Percentiles rank a stretch among this genome's conserved stretches.
Conservation (phyloP, 2,329 filamentous ascomycete species). For the Aspergillus pseudonomiae region DNA sequence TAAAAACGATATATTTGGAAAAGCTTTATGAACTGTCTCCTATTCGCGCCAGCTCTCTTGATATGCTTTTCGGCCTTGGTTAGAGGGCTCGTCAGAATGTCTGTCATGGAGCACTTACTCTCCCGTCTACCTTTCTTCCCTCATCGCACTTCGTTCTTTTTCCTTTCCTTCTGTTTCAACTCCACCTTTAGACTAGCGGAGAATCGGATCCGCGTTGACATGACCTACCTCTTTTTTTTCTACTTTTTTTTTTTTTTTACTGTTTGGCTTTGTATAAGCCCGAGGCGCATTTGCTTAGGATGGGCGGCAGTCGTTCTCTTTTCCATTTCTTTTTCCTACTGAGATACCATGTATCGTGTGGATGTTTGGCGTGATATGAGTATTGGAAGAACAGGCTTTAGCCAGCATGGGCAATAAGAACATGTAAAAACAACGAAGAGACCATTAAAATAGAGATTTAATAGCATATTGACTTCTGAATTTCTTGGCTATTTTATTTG, state of each 20-base stretch:
- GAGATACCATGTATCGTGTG: constrained; percentile 7
- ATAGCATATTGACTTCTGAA: not conserved
- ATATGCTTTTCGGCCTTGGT: not conserved
- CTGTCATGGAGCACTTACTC: not conserved
- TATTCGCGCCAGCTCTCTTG: not conserved
- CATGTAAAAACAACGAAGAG: not conserved
- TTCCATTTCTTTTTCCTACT: not conserved
- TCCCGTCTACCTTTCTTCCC: constrained; percentile 1
- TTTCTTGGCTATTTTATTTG: not conserved
- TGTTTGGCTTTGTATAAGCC: not conserved
- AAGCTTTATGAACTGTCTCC: constrained; percentile 1
- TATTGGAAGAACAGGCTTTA: constrained; percentile 1
- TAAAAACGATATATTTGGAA: constrained; percentile 4
- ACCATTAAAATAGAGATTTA: constrained; percentile 4
- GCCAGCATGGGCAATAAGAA: constrained; percentile 2
- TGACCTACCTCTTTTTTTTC: not conserved
- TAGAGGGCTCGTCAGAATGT: not conserved
- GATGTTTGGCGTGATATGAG: constrained; percentile 2
- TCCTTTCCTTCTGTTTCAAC: constrained; percentile 10
- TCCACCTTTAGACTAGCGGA: not conserved
- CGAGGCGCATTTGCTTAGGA: not conserved
- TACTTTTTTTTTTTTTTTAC: not conserved
- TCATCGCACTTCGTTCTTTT: constrained; percentile 2
- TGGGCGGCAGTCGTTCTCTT: not conserved
- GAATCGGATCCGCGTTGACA: not conserved